phyloP scores from a whole-genome alignment of 164 flowering plant species.

The Annona squamosa region DNA sequence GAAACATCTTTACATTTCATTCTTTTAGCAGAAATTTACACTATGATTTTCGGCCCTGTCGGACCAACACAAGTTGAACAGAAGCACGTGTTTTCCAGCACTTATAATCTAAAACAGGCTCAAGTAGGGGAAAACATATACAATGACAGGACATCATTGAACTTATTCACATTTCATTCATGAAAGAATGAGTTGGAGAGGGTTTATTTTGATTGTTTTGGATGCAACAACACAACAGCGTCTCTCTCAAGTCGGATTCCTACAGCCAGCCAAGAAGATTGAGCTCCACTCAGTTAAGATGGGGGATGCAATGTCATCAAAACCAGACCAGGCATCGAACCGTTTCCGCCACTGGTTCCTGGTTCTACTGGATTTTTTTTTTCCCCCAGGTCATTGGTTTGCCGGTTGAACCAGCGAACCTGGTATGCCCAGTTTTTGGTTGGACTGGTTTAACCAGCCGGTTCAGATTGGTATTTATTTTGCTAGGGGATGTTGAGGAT shows the following conservation, averaged over 20 bases:
- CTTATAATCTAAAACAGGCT: no score
- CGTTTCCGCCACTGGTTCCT: background rate
- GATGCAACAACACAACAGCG: background rate
- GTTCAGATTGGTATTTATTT: no score
- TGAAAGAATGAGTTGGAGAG: background rate
- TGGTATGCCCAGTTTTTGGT: background rate
- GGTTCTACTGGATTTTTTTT: background rate
- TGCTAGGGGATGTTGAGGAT: no score
- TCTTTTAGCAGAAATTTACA: no score
- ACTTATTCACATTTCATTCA: no score
- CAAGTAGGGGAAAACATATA: background rate
- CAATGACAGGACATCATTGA: background rate
- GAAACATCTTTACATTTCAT: no score
- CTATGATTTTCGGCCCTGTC: no score
- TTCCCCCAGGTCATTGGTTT: no score
- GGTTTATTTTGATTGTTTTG: no score
- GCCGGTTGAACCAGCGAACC: background rate
- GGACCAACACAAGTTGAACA: no score
- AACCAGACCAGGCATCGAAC: background rate
- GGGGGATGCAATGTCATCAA: background rate
- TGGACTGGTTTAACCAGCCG: background rate
- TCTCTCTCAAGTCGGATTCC: constrained; percentile 7
- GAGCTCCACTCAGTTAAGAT: background rate
- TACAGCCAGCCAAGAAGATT: constrained; percentile 5
- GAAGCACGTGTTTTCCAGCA: no score